These are phyloP conservation scores for Neotropicomus parvogracilis DNA, from an alignment of 1,284 basidiomycete species.

Conservation along the genomic window DNA sequence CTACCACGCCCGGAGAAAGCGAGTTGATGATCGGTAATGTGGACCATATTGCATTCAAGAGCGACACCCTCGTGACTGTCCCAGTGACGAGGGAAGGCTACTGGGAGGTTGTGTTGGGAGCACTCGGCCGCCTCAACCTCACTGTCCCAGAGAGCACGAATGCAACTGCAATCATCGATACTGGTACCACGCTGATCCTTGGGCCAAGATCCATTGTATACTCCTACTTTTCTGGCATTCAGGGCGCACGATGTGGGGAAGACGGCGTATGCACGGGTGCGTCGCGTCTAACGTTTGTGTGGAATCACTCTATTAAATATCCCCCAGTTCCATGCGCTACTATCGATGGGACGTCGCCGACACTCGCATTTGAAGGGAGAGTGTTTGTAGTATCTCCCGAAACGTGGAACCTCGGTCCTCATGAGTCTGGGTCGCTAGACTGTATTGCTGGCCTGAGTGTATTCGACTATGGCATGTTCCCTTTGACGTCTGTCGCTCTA, in stretches of 20 bases:
- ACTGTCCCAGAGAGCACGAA: background rate
- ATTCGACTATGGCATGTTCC: slow-evolving; percentile 5
- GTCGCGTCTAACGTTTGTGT: background rate
- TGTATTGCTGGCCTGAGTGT: slow-evolving; percentile 19
- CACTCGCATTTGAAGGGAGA: slow-evolving; percentile 9
- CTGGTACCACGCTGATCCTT: slow-evolving; percentile 28
- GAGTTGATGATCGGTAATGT: slow-evolving; percentile 54
- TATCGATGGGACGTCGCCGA: slow-evolving; percentile 14
- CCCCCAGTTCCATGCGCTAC: slow-evolving; percentile 21
- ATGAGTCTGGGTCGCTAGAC: background rate
- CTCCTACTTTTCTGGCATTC: slow-evolving; percentile 13
- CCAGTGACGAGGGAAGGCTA: slow-evolving; percentile 18
- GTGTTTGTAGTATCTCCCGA: slow-evolving; percentile 12
- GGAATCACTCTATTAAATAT: background rate
- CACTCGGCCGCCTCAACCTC: background rate
- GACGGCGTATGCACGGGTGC: slow-evolving; percentile 11
- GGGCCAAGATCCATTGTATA: slow-evolving; percentile 1
- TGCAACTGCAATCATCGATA: slow-evolving; percentile 19
- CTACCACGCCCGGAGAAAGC: slow-evolving; percentile 31
- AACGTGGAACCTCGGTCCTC: slow-evolving; percentile 20
- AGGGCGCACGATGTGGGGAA: background rate
- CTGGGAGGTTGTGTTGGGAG: slow-evolving; percentile 23
- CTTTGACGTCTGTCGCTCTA: background rate
- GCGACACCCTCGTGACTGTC: slow-evolving; percentile 33
- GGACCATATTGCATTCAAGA: slow-evolving; percentile 32